Evolutionary conservation across 495 filamentous ascomycete species (phyloP).

Genomic region (Aspergillus heteromorphus): DNA sequence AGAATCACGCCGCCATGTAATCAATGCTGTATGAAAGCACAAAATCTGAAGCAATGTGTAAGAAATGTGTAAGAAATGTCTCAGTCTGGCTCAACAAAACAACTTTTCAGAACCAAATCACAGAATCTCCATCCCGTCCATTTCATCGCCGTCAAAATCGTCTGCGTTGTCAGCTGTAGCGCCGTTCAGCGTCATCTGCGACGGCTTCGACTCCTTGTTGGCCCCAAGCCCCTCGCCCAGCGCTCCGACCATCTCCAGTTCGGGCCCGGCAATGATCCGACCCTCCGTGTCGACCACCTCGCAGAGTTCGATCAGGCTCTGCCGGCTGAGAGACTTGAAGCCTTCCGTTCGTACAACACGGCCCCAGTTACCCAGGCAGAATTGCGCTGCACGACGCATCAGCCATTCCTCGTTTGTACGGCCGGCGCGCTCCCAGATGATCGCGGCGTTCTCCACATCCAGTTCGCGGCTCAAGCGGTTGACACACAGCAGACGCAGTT

Average conservation of each 20-base stretch:
- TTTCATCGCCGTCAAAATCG: constrained; percentile 63
- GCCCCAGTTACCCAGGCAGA: constrained; percentile 91
- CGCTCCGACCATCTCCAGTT: constrained; percentile 73
- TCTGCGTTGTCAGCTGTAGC: constrained; percentile 53
- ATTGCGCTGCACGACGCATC: constrained; percentile 75
- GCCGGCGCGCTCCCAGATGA: constrained; percentile 91
- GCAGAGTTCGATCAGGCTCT: constrained; percentile 80
- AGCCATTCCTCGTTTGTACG: constrained; percentile 91
- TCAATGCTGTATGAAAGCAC: neutral
- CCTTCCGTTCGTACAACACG: constrained; percentile 83
- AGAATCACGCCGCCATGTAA: neutral
- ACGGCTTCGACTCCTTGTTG: constrained; percentile 36
- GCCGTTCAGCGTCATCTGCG: constrained; percentile 47
- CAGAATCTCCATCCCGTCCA: constrained; percentile 61
- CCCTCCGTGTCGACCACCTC: constrained; percentile 90
- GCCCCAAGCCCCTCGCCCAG: constrained; percentile 53
- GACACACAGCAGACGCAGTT: constrained; percentile 82
- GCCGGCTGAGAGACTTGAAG: constrained; percentile 72
- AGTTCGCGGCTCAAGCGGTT: constrained; percentile 82
- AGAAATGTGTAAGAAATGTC: neutral
- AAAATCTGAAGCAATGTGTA: neutral
- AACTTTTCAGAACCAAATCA: constrained; percentile 20
- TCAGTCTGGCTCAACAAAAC: neutral
- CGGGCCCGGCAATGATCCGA: constrained; percentile 74
- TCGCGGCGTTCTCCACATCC: constrained; percentile 88